phyloP scores from a whole-genome alignment of 176 grass and related monocot species.

The Rhynchospora breviuscula region DNA sequence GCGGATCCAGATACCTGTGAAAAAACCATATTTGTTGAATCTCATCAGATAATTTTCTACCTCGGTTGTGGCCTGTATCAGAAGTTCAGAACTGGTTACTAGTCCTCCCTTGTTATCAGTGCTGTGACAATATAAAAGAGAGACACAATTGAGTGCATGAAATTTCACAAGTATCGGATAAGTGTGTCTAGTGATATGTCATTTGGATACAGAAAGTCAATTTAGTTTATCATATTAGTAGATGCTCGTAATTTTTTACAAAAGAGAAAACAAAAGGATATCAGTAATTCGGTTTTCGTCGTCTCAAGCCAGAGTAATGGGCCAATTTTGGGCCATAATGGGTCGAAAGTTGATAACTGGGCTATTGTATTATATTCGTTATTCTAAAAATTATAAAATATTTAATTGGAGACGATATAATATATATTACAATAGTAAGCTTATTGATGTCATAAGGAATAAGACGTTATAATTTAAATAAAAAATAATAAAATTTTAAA shows the following conservation, averaged over 20 bases:
- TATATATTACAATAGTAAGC: neutral
- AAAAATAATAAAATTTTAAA: neutral
- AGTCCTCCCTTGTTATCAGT: too few relatives aligned
- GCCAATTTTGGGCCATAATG: neutral
- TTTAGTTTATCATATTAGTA: too few relatives aligned
- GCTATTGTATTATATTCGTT: neutral
- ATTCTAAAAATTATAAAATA: neutral
- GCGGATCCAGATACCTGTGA: constrained; percentile 1
- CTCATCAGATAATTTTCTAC: neutral
- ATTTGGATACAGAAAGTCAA: too few relatives aligned
- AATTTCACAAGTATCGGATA: too few relatives aligned
- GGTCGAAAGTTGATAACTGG: neutral
- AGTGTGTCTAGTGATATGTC: too few relatives aligned
- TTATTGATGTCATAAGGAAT: neutral
- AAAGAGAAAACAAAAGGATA: neutral
- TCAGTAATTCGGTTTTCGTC: neutral
- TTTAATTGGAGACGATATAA: neutral
- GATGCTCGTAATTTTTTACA: neutral
- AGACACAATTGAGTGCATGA: too few relatives aligned
- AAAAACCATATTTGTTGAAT: constrained; percentile 16
- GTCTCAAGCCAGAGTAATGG: neutral
- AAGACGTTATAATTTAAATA: neutral
- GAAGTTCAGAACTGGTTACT: too few relatives aligned
- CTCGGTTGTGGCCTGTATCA: too few relatives aligned
- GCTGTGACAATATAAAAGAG: too few relatives aligned